Evolutionary conservation across 2,329 filamentous ascomycete genomes (phyloP).

Genomic region (Chrysosporium queenslandicum): DNA sequence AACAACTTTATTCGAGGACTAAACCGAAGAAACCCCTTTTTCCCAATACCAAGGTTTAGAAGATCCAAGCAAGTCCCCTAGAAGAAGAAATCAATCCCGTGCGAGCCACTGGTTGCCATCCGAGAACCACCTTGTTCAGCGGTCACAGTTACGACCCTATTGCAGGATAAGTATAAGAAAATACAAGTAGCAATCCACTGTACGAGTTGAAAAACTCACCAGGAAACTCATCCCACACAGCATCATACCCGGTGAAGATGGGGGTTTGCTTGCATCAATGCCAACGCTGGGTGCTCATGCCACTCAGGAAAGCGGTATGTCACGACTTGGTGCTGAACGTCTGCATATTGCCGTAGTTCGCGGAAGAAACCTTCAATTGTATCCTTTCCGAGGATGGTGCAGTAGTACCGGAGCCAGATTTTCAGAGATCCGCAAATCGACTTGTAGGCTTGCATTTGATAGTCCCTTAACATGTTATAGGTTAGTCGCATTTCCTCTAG

Average conservation of each 20-base stretch:
- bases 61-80: too few relatives aligned
- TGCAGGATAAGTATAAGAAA: background rate
- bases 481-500: slow-evolving; percentile 5
- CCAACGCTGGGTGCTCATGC: slow-evolving; percentile 1
- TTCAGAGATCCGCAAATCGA: slow-evolving; percentile 4
- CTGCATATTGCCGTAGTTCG: slow-evolving; percentile 1
- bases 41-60: too few relatives aligned
- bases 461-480: slow-evolving; percentile 11
- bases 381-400: background rate
- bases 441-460: slow-evolving; percentile 10
- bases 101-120: too few relatives aligned
- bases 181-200: background rate
- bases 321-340: background rate
- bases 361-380: background rate
- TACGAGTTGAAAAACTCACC: background rate
- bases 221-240: background rate
- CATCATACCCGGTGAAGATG: background rate
- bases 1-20: background rate
- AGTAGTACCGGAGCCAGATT: slow-evolving; percentile 6
- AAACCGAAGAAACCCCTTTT: background rate
- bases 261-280: background rate
- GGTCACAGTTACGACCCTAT: background rate
- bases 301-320: slow-evolving; percentile 5
- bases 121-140: background rate
- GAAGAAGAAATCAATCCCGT: too few relatives aligned